Evolutionary conservation across 2,329 filamentous ascomycete genomes (phyloP).

Genomic region (Ceratocystis smalleyi): DNA sequence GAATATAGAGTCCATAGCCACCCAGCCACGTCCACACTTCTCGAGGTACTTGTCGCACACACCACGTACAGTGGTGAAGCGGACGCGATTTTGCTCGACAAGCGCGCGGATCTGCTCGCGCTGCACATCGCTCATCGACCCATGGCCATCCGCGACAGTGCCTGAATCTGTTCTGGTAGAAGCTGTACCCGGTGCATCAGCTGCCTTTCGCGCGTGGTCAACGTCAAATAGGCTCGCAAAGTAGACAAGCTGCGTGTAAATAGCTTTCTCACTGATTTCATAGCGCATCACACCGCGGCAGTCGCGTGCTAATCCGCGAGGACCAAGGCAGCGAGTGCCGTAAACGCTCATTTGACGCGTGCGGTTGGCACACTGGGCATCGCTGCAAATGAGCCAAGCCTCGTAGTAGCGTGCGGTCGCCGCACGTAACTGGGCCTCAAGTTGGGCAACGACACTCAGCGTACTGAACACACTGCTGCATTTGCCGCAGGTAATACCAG

Average conservation of each 20-base stretch:
- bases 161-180: constrained; percentile 19
- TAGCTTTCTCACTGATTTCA: constrained; percentile 71
- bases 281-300: constrained; percentile 81
- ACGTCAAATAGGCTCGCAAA: constrained; percentile 76
- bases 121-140: constrained; percentile 32
- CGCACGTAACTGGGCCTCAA: constrained; percentile 68
- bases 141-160: background rate
- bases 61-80: constrained; percentile 61
- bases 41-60: constrained; percentile 73
- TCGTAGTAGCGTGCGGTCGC: constrained; percentile 80
- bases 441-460: constrained; percentile 66
- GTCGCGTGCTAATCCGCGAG: constrained; percentile 66
- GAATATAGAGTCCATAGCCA: constrained; percentile 83
- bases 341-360: constrained; percentile 91
- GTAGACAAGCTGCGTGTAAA: constrained; percentile 93
- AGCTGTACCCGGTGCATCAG: constrained; percentile 27
- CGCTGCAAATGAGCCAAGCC: constrained; percentile 80
- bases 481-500: constrained; percentile 57
- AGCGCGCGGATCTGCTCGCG: constrained; percentile 53
- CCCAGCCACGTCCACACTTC: constrained; percentile 83
- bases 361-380: constrained; percentile 68
- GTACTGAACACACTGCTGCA: constrained; percentile 53
- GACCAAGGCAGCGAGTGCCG: constrained; percentile 75
- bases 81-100: constrained; percentile 64
- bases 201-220: constrained; percentile 53